phyloP scores from a whole-genome alignment of 2,329 filamentous ascomycete genomes.

The Neofusicoccum parvum region DNA sequence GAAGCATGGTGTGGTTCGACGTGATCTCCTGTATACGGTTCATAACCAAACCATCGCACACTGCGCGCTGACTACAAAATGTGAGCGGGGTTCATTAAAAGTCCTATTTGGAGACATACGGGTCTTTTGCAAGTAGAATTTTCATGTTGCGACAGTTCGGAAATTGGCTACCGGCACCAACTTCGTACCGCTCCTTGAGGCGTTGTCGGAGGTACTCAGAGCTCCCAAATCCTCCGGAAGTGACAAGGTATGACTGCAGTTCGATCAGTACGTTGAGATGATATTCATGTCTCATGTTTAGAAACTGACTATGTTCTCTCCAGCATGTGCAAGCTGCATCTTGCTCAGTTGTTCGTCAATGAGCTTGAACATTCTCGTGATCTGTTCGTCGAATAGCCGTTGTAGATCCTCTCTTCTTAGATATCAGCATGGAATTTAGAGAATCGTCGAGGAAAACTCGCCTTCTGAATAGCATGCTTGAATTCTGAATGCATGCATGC shows the following conservation, averaged over 20 bases:
- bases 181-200: constrained; percentile 28
- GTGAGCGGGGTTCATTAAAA: not conserved
- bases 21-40: constrained; percentile 49
- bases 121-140: constrained; percentile 39
- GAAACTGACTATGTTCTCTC: constrained; percentile 19
- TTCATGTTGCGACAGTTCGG: constrained; percentile 10
- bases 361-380: constrained; percentile 25
- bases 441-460: too few relatives aligned
- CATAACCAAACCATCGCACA: constrained; percentile 51
- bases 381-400: constrained; percentile 27
- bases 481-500: not conserved
- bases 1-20: constrained; percentile 39
- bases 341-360: constrained; percentile 27
- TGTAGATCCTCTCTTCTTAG: constrained; percentile 16
- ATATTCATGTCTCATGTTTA: too few relatives aligned
- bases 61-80: constrained; percentile 43
- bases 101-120: constrained; percentile 23
- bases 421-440: not conserved
- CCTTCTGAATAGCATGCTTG: too few relatives aligned
- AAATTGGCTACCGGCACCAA: not conserved
- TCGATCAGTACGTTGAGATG: not conserved
- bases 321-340: constrained; percentile 20
- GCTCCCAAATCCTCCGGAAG: constrained; percentile 39
- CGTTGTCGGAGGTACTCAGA: constrained; percentile 34
- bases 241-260: constrained; percentile 29